Base-by-base conservation (phyloP, 169 alveolate species). In the Cystoisospora suis region DNA sequence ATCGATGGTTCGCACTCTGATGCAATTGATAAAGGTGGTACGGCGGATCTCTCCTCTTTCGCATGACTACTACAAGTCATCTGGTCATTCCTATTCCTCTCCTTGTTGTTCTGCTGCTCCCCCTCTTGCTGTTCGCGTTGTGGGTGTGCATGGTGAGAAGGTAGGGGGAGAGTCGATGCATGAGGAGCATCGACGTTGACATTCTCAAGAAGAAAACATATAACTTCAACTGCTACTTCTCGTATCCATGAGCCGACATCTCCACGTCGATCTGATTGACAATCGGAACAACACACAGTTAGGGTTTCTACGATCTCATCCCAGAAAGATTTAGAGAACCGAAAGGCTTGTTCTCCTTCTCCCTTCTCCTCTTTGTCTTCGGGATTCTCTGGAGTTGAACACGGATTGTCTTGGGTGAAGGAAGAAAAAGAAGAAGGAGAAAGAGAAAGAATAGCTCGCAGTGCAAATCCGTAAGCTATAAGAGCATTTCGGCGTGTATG, bases 181-280 rank as follows among this genome's bases (percentile, higher is more conserved):
- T 65, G n/a, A 36, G 44, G 42, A 53, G 83, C 44, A 56, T 7
- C n/a, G 0, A 42, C 86, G 6, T 23, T 1, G 15, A 77, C 65
- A 38, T 75, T 46, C 53, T 88, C 89, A 17, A 88, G 72, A 20
- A 59, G 42, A 45, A 88, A 72, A 0, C 75, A 88, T 9, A 95
- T 86, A 36, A 95, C 92, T 56, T 91, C 95, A 94, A 96, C 94
- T 5, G 98, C 95, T 44, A 96, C 96, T 90, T 96, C 98, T 86
- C 99, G 92, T 0, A 97, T 96, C 95, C 97, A 96, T 29, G 97
- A 94, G 27, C 98, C 99, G 46, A 96, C 97, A 86, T 97, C 98
- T 45, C 98, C 98, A 86, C 91, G 65, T 40, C 53, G 75, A 29
- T 87, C 91, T 3, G 53, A 56, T 3, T 79, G 53, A 44, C 32